Evolutionary conservation across 257 asterid species (phyloP), one percentile per base, ranked within the genome.

Genomic region (Nicotiana tabacum): DNA sequence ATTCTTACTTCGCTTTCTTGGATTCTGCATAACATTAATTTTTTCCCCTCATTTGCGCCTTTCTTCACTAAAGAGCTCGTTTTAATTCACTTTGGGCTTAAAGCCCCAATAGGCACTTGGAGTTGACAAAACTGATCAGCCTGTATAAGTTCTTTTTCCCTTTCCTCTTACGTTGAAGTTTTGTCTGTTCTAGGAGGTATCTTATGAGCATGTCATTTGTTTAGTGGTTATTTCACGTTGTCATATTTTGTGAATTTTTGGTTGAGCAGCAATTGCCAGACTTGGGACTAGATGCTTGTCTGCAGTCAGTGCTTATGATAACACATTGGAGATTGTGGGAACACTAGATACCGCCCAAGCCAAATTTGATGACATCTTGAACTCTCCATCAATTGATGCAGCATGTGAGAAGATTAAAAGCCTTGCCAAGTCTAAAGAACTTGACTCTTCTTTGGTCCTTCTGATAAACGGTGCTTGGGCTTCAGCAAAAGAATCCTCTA

Each of bases 391-490:
- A 53, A 33, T 95, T 5, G 97, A 95, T 69, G 91, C 48, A 18
- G 97, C 98, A 43, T 95, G 98, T 83, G 99, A 95, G 72, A 95
- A 92, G 88, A 92, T 95, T 60, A 94, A 90, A 88, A 91, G 92
- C 85, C 91, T 95, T 62, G 94, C 99, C 85, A 95, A 94, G 88
- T 87, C 91, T 58, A 94, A 94, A 83, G 97, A 91, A 88, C 98
- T 95, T 1, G 98, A 94, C 84, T 94, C 99, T 78, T 94, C 99
- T 43, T 88, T 95, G 90, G 94, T 92, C 84, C 88, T 95, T 56
- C 86, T 95, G 93, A 92, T 95, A 82, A 95, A 92, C 83, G 90
- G 98, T 70, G 95, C 99, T 84, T 95, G 95, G 95, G 94, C 98
- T 74, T 89, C 97, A 3, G 96, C 99, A 80, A 94, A 90, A 87